Conservation (phyloP, 169 alveolate species). For the Plasmodium inui region DNA sequence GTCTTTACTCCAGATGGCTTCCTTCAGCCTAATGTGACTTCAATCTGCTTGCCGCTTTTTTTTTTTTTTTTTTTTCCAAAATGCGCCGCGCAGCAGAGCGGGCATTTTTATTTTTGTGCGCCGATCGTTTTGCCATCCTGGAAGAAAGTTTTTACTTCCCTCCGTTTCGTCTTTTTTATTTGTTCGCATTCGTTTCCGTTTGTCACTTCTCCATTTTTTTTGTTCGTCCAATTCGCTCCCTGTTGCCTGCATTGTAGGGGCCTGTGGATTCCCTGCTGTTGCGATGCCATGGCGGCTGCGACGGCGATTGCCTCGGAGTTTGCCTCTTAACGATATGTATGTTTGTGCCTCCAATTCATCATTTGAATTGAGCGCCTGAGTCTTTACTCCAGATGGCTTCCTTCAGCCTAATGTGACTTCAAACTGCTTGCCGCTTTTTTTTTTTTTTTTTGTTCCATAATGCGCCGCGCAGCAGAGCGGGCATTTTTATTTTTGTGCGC, state of each 20-base stretch:
- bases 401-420: neutral
- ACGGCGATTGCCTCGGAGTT: neutral
- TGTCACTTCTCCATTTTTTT: slow-evolving; percentile 9
- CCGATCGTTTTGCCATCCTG: neutral
- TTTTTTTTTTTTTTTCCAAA: neutral
- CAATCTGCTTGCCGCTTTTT: neutral
- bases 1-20: neutral
- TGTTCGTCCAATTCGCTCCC: neutral
- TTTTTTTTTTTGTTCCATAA: neutral
- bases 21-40: neutral
- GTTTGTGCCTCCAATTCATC: neutral
- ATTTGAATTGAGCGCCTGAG: neutral
- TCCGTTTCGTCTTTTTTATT: neutral
- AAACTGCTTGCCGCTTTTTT: neutral
- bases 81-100: neutral
- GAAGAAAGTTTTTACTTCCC: neutral
- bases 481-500: neutral
- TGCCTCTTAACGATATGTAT: neutral
- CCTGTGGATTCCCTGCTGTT: neutral
- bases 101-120: neutral
- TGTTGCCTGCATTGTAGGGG: neutral
- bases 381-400: neutral
- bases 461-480: neutral
- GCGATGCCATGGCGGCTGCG: neutral
- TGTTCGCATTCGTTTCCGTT: neutral